A percentile compares a stretch with the other conserved stretches of the same genome.
phyloP scores from a whole-genome alignment of 2,329 filamentous ascomycete species.

The Ceratocystiopsis sp. region DNA sequence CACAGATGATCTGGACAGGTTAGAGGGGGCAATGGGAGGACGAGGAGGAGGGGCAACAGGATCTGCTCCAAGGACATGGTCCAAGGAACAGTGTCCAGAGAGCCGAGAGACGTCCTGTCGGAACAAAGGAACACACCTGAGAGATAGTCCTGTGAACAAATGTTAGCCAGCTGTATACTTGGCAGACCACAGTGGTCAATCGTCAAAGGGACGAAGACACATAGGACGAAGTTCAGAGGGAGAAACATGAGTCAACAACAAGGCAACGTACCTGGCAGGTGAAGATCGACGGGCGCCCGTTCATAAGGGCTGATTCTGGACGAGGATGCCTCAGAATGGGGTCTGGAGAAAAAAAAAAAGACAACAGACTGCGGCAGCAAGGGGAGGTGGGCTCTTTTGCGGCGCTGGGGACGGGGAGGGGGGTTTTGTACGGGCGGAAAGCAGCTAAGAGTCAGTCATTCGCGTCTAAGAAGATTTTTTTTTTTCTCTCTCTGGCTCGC shows the following conservation, averaged over 20 bases:
- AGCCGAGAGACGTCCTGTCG: neutral
- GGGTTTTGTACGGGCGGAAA: neutral
- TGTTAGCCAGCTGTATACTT: neutral
- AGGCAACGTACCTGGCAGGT: conserved; percentile 58
- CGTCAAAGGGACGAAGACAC: neutral
- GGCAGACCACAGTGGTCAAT: neutral
- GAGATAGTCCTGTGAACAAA: conserved; percentile 46
- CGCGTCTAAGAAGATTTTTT: neutral
- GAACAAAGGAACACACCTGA: conserved; percentile 38
- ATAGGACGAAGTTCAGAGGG: neutral
- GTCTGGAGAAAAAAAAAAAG: conserved; percentile 7
- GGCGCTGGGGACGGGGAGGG: neutral
- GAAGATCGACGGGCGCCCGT: conserved; percentile 69
- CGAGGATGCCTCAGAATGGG: conserved; percentile 16
- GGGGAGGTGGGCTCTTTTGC: neutral
- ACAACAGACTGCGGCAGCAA: conserved; percentile 1
- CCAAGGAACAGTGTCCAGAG: neutral
- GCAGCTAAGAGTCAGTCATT: neutral
- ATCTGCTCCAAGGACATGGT: neutral
- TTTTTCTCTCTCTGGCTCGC: no score
- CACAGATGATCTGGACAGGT: conserved; percentile 30
- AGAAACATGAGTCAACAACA: neutral
- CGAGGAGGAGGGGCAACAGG: neutral
- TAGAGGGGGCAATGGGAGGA: neutral
- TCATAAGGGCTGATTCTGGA: conserved; percentile 55